Evolutionary conservation across 805 yeast genomes (phyloP), one percentile per base, ranked within the genome.

Genomic region (Lipomyces lipofer): DNA sequence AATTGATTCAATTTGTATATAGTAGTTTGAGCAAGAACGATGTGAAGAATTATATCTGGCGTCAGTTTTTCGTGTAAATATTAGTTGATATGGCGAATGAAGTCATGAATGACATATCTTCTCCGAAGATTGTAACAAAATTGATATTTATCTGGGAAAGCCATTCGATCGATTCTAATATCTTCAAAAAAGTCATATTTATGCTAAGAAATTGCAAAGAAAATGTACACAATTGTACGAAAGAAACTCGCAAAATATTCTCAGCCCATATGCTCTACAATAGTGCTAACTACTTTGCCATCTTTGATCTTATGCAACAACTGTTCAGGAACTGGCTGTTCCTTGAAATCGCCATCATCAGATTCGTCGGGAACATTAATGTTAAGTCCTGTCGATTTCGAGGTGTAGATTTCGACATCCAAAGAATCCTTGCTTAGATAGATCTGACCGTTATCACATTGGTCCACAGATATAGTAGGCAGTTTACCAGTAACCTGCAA

Each of bases 281-380:
- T 85, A 43, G 79, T 77, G 62, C 88, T 82, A 30, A 77, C 75
- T 57, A 91, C 71, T 66, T 80, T 79, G 27, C 92, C 94, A 22
- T 47, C 32, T 43, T 72, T 69, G 58, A 88, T 75, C 15, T 80
- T 75, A 71, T 89, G 96, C 67, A 82, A 81, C 71, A 94, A 79
- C 74, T 94, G 99, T 72, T 94, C 99, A 7, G 98, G 97, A 39
- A 87, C 80, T 7, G 96, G 84, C 51, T 82, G 73, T 71, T 94
- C 99, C 50, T 76, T 80, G 71, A 79, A 84, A 69, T 92, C 96
- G 43, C 75, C 86, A 43, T 77, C 81, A 35, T 82, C 88, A 21
- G 78, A 84, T 13, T 75, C 80, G 44, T 78, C 79, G 25, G 96
- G 96, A 43, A 88, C 78, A 66, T 91, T 88, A 63, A 94, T 76